Conservation (phyloP, 306 rosid species). For the Pyrus pyrifolia region DNA sequence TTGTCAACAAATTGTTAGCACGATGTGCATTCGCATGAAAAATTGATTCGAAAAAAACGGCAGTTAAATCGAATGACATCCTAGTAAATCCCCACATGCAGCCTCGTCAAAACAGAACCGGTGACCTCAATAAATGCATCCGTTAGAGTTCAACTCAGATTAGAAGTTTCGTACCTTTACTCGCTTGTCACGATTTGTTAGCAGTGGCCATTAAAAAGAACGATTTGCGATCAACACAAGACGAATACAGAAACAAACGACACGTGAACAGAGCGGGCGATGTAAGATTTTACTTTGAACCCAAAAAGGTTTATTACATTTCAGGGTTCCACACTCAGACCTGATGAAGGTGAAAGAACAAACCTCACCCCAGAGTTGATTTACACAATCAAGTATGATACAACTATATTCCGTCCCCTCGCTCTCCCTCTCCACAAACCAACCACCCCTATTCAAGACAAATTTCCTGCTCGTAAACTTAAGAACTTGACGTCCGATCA, state of each 20-base stretch:
- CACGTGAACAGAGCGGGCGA: not conserved
- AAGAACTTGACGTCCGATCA: conserved; percentile 14
- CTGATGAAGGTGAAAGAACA: conserved; percentile 12
- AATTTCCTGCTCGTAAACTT: conserved; percentile 1
- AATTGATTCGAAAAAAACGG: too few species aligned
- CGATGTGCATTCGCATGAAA: too few species aligned
- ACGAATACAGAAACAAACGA: not conserved
- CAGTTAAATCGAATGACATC: too few species aligned
- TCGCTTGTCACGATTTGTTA: too few species aligned
- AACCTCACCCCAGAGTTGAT: conserved; percentile 28
- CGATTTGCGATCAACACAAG: too few species aligned
- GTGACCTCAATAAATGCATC: too few species aligned
- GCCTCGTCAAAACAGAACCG: too few species aligned
- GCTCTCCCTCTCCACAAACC: conserved; percentile 19
- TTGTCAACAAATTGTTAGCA: too few species aligned
- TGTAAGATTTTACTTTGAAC: conserved; percentile 1
- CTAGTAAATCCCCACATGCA: too few species aligned
- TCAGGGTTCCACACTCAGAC: conserved; percentile 28
- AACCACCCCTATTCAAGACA: not conserved
- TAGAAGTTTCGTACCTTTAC: too few species aligned
- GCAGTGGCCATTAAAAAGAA: too few species aligned
- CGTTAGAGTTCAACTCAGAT: too few species aligned
- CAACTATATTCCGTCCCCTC: conserved; percentile 6
- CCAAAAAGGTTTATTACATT: conserved; percentile 20
- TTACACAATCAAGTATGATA: conserved; percentile 28